Evolutionary conservation across 257 asterid genomes (phyloP), one percentile per base, ranked within the genome.

Genomic region (Cynanchum wilfordii): DNA sequence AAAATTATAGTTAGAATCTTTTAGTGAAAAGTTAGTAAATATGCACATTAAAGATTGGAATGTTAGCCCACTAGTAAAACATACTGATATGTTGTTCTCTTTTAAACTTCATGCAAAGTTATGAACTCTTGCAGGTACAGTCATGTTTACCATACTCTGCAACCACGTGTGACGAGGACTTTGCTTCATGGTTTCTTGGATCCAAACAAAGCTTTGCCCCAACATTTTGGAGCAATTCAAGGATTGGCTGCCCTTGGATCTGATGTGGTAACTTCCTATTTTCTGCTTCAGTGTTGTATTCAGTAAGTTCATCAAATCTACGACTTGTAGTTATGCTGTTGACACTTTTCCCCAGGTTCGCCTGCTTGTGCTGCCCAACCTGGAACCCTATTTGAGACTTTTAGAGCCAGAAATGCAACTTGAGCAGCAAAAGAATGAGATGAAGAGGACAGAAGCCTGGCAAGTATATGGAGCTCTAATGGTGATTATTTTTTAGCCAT

Each of bases 381-480:
- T 95, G 52, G 98, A 87, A 73, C 77, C 92, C 49, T 90, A 88
- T 85, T 77, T 95, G 81, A 85, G 75, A 71, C 95, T 92, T 75
- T 78, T 95, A 83, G 98, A 89, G 86, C 98, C 97, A 65, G 98
- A 95, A 80, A 90, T 95, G 98, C 96, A 90, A 77, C 87, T 83
- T 47, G 98, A 95, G 83, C 87, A 83, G 82, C 97, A 92, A 83
- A 95, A 87, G 84, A 92, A 95, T 82, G 93, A 88, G 86, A 80
- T 86, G 82, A 95, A 92, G 86, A 88, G 98, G 84, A 96, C 84
- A 79, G 99, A 92, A 87, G 96, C 99, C 25, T 92, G 98, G 99
- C 90, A 86, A 79, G 96, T 95, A 38, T 89, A 92, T 77, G 99
- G 99, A 78, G 97, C 96, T 58, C 79, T 95, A 74, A 80, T 87